phyloP scores from a whole-genome alignment of 176 grass and related monocot species.

The Carex scoparia region DNA sequence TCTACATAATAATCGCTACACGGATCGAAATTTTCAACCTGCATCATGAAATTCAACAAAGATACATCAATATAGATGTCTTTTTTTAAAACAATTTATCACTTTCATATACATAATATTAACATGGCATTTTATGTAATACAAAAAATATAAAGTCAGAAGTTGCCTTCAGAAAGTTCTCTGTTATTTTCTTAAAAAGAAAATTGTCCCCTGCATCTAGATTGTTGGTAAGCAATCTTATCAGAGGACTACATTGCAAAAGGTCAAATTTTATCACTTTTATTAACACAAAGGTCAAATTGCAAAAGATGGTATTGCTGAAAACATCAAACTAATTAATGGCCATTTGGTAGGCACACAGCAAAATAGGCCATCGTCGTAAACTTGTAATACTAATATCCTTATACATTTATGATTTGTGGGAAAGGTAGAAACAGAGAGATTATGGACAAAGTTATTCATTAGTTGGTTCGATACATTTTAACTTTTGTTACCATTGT shows the following conservation, averaged over 20 bases:
- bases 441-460: too few species aligned
- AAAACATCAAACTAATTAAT: background rate
- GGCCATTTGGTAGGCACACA: background rate
- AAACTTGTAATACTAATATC: too few species aligned
- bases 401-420: too few species aligned
- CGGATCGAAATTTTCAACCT: slow-evolving; percentile 77
- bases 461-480: too few species aligned
- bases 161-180: background rate
- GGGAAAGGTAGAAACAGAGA: too few species aligned
- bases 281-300: background rate
- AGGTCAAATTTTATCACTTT: too few species aligned
- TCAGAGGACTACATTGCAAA: background rate
- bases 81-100: too few species aligned
- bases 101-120: background rate
- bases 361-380: too few species aligned
- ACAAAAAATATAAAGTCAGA: background rate
- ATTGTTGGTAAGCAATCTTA: background rate
- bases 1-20: slow-evolving; percentile 68
- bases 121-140: background rate
- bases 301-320: background rate
- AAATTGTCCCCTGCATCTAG: background rate
- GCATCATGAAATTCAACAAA: slow-evolving; percentile 5
- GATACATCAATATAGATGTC: background rate
- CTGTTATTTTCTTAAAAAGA: background rate
- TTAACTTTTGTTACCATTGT: too few species aligned